Conservation (phyloP, 495 filamentous ascomycete genomes). For the Talaromyces stipitatus region DNA sequence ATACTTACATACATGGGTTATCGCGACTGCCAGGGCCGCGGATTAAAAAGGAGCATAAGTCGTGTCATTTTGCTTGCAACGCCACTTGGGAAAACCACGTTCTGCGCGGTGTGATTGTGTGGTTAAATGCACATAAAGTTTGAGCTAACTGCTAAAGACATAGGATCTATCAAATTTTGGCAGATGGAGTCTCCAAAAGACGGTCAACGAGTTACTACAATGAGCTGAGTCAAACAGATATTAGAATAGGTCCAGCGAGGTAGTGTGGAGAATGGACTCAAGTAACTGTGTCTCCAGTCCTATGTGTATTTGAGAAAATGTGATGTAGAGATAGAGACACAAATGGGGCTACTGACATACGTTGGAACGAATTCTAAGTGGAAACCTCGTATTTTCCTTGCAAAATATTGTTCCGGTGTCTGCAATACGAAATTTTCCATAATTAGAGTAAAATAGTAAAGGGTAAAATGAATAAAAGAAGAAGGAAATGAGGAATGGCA, state of each 20-base stretch:
- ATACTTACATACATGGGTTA: not conserved
- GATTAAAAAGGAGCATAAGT: not conserved
- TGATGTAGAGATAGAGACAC: not conserved
- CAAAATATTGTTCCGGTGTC: not conserved
- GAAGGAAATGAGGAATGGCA: slow-evolving; percentile 7
- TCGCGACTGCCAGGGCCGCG: not conserved
- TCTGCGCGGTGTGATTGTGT: not conserved
- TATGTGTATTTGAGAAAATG: not conserved
- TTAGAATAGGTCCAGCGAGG: not conserved
- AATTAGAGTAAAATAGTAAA: not conserved
- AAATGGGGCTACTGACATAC: not conserved
- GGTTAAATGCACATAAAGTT: not conserved
- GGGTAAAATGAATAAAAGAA: slow-evolving; percentile 9
- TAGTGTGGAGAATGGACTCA: not conserved
- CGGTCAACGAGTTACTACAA: not conserved
- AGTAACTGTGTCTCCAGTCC: not conserved
- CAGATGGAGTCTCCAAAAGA: not conserved
- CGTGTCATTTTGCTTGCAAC: not conserved
- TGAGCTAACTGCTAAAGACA: not conserved
- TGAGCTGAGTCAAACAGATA: not conserved
- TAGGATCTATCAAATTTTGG: not conserved
- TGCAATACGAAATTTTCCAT: not conserved
- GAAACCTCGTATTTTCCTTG: not conserved
- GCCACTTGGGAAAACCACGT: not conserved
- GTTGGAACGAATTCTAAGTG: not conserved